Percentiles rank a stretch among this genome's conserved stretches.
phyloP scores from a whole-genome alignment of 352 stramenopile genomes.

The Pythium oligandrum region DNA sequence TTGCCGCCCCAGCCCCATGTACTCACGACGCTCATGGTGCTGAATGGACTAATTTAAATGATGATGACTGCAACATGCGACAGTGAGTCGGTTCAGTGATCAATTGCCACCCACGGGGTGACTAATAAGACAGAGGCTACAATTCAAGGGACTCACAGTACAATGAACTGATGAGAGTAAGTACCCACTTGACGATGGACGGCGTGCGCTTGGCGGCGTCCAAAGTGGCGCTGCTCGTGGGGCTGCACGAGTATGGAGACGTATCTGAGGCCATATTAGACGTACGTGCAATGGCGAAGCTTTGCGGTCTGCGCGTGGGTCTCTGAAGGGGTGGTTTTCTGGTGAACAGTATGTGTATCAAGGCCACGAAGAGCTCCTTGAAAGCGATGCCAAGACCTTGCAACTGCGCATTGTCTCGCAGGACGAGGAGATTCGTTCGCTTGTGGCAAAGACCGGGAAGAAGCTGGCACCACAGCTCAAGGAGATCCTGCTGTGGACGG shows the following conservation, averaged over 20 bases:
- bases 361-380: slow-evolving; percentile 47
- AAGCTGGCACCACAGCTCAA: slow-evolving; percentile 32
- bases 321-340: background rate
- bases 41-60: too few species aligned
- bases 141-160: too few species aligned
- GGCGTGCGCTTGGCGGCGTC: slow-evolving; percentile 65
- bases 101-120: too few species aligned
- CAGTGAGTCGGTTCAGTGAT: too few species aligned
- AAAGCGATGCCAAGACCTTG: slow-evolving; percentile 35
- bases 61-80: too few species aligned
- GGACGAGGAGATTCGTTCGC: slow-evolving; percentile 45
- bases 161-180: too few species aligned
- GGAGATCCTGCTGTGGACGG: slow-evolving; percentile 45
- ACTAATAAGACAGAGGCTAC: too few species aligned
- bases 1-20: slow-evolving; percentile 42
- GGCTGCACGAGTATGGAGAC: slow-evolving; percentile 71
- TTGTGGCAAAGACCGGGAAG: slow-evolving; percentile 47
- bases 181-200: background rate
- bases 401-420: slow-evolving; percentile 46
- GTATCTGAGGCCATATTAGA: slow-evolving; percentile 40
- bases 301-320: background rate
- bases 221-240: slow-evolving; percentile 60
- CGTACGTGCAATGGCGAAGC: slow-evolving; percentile 14
- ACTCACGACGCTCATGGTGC: slow-evolving; percentile 11
- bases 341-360: slow-evolving; percentile 53